phyloP scores from a whole-genome alignment of 2,329 filamentous ascomycete species.

The Nothophaeocryptopus gaeumannii region DNA sequence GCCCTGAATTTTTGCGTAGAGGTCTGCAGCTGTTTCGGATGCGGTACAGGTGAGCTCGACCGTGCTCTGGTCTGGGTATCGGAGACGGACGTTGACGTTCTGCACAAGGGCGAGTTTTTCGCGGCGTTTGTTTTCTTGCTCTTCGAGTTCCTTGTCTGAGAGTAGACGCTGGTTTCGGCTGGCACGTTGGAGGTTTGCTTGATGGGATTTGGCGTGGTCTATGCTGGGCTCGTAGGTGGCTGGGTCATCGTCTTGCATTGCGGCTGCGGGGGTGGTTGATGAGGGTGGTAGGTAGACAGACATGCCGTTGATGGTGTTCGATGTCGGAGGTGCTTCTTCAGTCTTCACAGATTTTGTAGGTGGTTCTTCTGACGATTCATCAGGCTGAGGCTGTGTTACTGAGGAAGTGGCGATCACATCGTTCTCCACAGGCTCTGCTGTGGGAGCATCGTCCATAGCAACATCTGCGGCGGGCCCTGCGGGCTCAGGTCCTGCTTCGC shows the following conservation, averaged over 20 bases:
- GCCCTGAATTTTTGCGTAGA: constrained; percentile 72
- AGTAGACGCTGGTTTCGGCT: constrained; percentile 72
- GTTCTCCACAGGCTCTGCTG: constrained; percentile 23
- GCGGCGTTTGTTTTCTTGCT: constrained; percentile 63
- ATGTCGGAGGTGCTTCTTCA: constrained; percentile 3
- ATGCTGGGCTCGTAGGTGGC: constrained; percentile 74
- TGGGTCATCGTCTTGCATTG: constrained; percentile 63
- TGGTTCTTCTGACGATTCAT: constrained; percentile 1
- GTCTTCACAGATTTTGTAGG: constrained; percentile 1
- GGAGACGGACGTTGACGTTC: constrained; percentile 71
- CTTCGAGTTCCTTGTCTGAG: constrained; percentile 77
- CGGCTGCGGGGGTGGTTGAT: constrained; percentile 71
- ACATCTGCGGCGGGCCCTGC: constrained; percentile 28
- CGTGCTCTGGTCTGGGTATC: constrained; percentile 82
- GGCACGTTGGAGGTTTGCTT: constrained; percentile 60
- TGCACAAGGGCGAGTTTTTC: constrained; percentile 65
- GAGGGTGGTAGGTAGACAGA: constrained; percentile 72
- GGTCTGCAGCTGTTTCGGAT: constrained; percentile 63
- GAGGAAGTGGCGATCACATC: constrained; percentile 33
- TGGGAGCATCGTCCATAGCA: constrained; percentile 24
- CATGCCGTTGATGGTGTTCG: constrained; percentile 30
- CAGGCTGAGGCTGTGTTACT: constrained; percentile 17
- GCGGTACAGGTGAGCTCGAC: constrained; percentile 70
- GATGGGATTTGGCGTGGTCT: constrained; percentile 72
- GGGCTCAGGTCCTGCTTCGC: constrained; percentile 25